phyloP scores from a whole-genome alignment of 768 basidiomycete species.

The Xerocomellus intermedius region DNA sequence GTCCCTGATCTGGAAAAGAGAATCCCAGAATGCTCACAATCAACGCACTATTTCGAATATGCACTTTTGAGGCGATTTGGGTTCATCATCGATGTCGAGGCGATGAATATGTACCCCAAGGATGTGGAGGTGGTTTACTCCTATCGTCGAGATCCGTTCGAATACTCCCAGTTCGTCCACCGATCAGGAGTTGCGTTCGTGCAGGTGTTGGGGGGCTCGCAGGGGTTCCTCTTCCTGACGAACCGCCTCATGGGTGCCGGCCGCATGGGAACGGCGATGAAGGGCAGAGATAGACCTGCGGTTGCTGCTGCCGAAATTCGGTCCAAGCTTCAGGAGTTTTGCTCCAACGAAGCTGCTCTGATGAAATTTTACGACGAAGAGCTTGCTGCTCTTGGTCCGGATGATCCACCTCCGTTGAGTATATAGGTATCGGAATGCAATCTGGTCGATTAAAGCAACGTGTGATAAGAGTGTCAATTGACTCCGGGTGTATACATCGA shows the following conservation, averaged over 20 bases:
- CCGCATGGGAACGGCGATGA: slow-evolving; percentile 53
- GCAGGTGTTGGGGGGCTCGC: slow-evolving; percentile 74
- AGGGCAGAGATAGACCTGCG: slow-evolving; percentile 55
- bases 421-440: slow-evolving; percentile 31
- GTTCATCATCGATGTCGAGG: slow-evolving; percentile 85
- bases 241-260: slow-evolving; percentile 81
- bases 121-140: slow-evolving; percentile 85
- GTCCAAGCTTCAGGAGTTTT: slow-evolving; percentile 59
- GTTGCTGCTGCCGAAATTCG: slow-evolving; percentile 63
- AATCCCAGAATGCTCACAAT: slow-evolving; percentile 64
- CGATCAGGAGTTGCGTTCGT: slow-evolving; percentile 87
- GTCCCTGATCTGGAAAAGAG: slow-evolving; percentile 65
- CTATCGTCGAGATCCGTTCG: slow-evolving; percentile 76
- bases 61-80: slow-evolving; percentile 72
- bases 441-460: slow-evolving; percentile 3
- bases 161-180: slow-evolving; percentile 91
- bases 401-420: slow-evolving; percentile 44
- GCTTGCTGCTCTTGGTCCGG: slow-evolving; percentile 48
- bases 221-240: slow-evolving; percentile 87
- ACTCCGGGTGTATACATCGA: slow-evolving; percentile 6
- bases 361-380: slow-evolving; percentile 73
- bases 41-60: slow-evolving; percentile 77
- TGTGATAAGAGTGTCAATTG: slow-evolving; percentile 6
- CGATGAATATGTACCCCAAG: slow-evolving; percentile 70
- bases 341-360: slow-evolving; percentile 54